A percentile compares a stretch with the other conserved stretches of the same genome.
Conservation (phyloP, 2,329 filamentous ascomycete genomes). For the Drechslera avenae region DNA sequence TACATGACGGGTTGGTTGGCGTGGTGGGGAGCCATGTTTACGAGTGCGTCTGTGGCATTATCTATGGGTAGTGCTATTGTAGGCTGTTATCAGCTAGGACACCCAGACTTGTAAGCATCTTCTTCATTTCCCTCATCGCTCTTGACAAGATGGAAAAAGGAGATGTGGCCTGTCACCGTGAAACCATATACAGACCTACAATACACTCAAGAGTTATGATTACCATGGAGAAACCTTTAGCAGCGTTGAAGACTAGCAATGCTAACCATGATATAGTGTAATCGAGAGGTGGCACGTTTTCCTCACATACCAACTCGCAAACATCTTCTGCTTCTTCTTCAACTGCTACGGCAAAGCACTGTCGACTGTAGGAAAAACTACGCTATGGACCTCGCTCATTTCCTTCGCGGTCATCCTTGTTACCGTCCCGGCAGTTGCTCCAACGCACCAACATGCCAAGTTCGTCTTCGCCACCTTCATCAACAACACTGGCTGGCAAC, state of each 20-base stretch:
- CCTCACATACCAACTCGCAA: conserved; percentile 55
- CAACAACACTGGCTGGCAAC: conserved; percentile 57
- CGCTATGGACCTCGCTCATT: conserved; percentile 54
- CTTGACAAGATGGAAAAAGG: background rate
- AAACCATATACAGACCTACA: too few relatives aligned
- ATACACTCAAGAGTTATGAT: too few relatives aligned
- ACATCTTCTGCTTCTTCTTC: conserved; percentile 57
- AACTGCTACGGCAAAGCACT: conserved; percentile 51
- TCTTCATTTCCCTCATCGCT: background rate
- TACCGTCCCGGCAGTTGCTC: conserved; percentile 53
- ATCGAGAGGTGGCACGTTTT: conserved; percentile 48
- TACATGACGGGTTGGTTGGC: conserved; percentile 59
- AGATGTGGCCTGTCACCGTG: too few relatives aligned
- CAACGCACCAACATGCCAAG: conserved; percentile 51
- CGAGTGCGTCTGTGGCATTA: conserved; percentile 58
- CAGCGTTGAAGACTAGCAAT: background rate
- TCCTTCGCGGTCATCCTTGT: conserved; percentile 58
- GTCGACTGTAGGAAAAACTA: conserved; percentile 49
- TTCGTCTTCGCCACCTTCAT: conserved; percentile 60
- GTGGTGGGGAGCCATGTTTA: conserved; percentile 61
- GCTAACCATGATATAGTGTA: conserved; percentile 21
- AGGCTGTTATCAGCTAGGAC: conserved; percentile 58
- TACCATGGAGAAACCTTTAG: background rate
- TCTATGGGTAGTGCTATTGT: conserved; percentile 55
- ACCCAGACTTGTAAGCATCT: conserved; percentile 58